These are phyloP conservation scores for Trichaptum fuscoviolaceum DNA, from an alignment of 768 basidiomycete species.

Conservation along the genomic window DNA sequence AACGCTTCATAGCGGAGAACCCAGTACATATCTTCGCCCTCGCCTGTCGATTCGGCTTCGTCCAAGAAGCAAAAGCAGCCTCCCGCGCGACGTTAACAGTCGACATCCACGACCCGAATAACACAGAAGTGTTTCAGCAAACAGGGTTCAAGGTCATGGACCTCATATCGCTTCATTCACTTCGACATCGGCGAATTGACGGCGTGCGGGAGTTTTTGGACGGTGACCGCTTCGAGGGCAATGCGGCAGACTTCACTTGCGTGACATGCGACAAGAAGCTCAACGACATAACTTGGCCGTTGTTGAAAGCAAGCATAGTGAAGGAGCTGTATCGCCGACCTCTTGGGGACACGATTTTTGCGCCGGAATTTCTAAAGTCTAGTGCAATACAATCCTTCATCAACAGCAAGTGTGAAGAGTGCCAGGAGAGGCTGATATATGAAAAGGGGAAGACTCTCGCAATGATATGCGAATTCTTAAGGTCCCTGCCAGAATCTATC, in stretches of 20 bases:
- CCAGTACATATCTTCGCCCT: slow-evolving; percentile 40
- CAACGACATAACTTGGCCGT: slow-evolving; percentile 3
- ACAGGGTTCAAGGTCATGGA: slow-evolving; percentile 2
- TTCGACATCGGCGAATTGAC: slow-evolving; percentile 4
- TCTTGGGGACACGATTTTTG: slow-evolving; percentile 3
- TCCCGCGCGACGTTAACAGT: slow-evolving; percentile 1
- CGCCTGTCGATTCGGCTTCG: slow-evolving; percentile 35
- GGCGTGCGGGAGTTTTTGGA: neutral
- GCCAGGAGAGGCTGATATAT: slow-evolving; percentile 5
- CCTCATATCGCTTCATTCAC: slow-evolving; percentile 1
- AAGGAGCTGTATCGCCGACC: slow-evolving; percentile 1
- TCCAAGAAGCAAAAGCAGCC: slow-evolving; percentile 16
- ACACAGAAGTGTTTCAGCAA: neutral
- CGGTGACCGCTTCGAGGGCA: slow-evolving; percentile 2
- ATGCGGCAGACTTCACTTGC: slow-evolving; percentile 1
- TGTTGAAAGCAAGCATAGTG: slow-evolving; percentile 3
- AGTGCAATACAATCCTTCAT: slow-evolving; percentile 4
- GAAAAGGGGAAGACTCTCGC: slow-evolving; percentile 5
- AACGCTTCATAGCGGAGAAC: slow-evolving; percentile 30
- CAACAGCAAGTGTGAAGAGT: slow-evolving; percentile 4
- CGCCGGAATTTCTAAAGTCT: neutral
- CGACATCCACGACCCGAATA: slow-evolving; percentile 4
- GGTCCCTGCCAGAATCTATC: neutral
- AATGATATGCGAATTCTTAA: slow-evolving; percentile 4
- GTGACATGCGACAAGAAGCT: slow-evolving; percentile 5